A percentile compares a stretch with the other conserved stretches of the same genome.
These are phyloP conservation scores for Candida ipomoeae DNA, from an alignment of 805 yeast genomes.

Conservation along the genomic window DNA sequence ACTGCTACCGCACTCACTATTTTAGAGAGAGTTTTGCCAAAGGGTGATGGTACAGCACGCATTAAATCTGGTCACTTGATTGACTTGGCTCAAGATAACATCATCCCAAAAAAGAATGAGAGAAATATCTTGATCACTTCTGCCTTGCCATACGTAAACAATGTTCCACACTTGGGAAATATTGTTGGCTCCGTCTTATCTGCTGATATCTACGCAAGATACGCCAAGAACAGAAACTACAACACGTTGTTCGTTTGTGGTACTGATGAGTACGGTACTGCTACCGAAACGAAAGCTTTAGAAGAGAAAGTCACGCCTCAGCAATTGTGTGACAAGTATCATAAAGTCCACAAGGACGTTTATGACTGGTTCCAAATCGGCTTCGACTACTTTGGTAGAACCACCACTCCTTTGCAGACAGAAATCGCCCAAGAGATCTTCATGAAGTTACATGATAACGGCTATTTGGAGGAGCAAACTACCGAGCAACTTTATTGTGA, in stretches of 20 bases:
- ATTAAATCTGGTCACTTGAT: slow-evolving; percentile 31
- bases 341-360: slow-evolving; percentile 78
- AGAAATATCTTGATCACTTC: slow-evolving; percentile 88
- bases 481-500: slow-evolving; percentile 91
- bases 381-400: slow-evolving; percentile 94
- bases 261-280: slow-evolving; percentile 99
- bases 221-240: slow-evolving; percentile 81
- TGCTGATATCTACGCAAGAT: slow-evolving; percentile 92
- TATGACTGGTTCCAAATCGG: slow-evolving; percentile 97
- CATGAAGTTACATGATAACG: slow-evolving; percentile 67
- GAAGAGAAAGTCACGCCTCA: slow-evolving; percentile 89
- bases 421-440: slow-evolving; percentile 94
- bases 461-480: slow-evolving; percentile 77
- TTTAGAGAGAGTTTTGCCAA: slow-evolving; percentile 36
- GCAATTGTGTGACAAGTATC: slow-evolving; percentile 87
- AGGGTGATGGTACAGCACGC: slow-evolving; percentile 38
- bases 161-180: slow-evolving; percentile 97
- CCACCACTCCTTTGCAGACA: slow-evolving; percentile 88
- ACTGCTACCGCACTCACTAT: slow-evolving; percentile 45
- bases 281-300: slow-evolving; percentile 96
- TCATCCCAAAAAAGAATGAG: slow-evolving; percentile 62
- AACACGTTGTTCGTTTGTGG: slow-evolving; percentile 89
- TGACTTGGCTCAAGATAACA: slow-evolving; percentile 24
- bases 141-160: slow-evolving; percentile 96
- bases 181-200: slow-evolving; percentile 91